A percentile compares a stretch with the other conserved stretches of the same genome.
phyloP scores from a whole-genome alignment of 179 eudicot genomes.

The Patellifolia procumbens region DNA sequence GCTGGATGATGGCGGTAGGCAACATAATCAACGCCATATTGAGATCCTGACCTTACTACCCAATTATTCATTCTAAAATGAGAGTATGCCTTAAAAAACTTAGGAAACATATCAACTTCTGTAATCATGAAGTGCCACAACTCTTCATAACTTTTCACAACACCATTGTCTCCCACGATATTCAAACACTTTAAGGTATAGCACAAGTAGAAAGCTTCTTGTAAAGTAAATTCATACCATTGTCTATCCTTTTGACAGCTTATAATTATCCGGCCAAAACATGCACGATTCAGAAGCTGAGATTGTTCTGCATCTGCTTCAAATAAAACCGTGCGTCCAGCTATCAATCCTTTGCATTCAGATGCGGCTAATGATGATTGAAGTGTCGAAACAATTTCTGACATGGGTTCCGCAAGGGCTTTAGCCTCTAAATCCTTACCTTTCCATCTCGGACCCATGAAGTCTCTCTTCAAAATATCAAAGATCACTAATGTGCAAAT shows the following conservation, averaged over 20 bases:
- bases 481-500: neutral
- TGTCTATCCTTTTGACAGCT: constrained; percentile 50
- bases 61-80: constrained; percentile 62
- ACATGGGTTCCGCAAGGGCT: constrained; percentile 67
- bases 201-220: constrained; percentile 62
- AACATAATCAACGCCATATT: constrained; percentile 70
- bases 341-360: constrained; percentile 45
- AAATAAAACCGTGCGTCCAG: constrained; percentile 51
- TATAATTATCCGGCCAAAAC: constrained; percentile 56
- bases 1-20: constrained; percentile 71
- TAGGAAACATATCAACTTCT: constrained; percentile 39
- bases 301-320: constrained; percentile 46
- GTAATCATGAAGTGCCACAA: constrained; percentile 60
- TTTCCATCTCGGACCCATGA: constrained; percentile 61
- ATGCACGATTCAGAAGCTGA: constrained; percentile 52
- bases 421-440: constrained; percentile 52
- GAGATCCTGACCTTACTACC: constrained; percentile 68
- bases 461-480: neutral
- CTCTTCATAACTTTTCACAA: constrained; percentile 32
- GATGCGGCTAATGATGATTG: constrained; percentile 38
- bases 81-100: constrained; percentile 51
- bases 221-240: constrained; percentile 57
- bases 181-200: constrained; percentile 48
- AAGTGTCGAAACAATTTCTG: constrained; percentile 44
- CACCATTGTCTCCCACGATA: constrained; percentile 35